Evolutionary conservation across 2,329 filamentous ascomycete genomes (phyloP), one percentile per base, ranked within the genome.

Genomic region (Ceratocystis albifundus): DNA sequence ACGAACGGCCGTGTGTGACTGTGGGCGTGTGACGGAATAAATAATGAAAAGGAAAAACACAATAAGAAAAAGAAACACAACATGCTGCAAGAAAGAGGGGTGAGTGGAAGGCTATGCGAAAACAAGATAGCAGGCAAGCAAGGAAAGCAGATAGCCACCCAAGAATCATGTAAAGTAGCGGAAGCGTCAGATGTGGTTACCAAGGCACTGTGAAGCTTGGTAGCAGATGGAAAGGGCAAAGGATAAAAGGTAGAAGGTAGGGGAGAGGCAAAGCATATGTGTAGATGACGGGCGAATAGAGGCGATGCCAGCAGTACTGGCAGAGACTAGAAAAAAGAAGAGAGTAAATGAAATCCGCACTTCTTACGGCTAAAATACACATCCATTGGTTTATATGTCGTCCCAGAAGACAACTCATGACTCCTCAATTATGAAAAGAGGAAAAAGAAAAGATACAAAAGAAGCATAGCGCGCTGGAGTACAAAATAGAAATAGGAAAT

Each of bases 381-480:
- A 41, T 53, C 4, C 10, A 25, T 53, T 53, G 22, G 15, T 53
- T 25, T 53, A 15, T 53, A 53, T 53, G 48, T 25, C 48, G 10
- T 22, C 48, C 48, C 8, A 53, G 10, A 53, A 48, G 28, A 53
- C 48, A 22, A 20, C 48, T 6, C 10, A 22, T 53, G 22, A 53
- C 3, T 41, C 10, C 36, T 15, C 36, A 12, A 41, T 41, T 41
- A 15, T 3, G 36, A 12, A 41, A 41, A 41, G n/a, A 41, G 3
- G 28, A 22, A 12, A 20, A 7, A 53, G n/a, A 50, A 17, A 50
- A 22, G 10, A 53, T 15, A 4, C 3, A 15, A 53, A 53, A 53
- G 20, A 53, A 53, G 48, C 48, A 53, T 59, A n/a, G 55, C 55
- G 15, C 55, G 25, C 55, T 59, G 55, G 55, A 20, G 55, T 20